A percentile compares a stretch with the other conserved stretches of the same genome.
phyloP scores from a whole-genome alignment of 768 basidiomycete species.

The Rhizopogon vesiculosus region DNA sequence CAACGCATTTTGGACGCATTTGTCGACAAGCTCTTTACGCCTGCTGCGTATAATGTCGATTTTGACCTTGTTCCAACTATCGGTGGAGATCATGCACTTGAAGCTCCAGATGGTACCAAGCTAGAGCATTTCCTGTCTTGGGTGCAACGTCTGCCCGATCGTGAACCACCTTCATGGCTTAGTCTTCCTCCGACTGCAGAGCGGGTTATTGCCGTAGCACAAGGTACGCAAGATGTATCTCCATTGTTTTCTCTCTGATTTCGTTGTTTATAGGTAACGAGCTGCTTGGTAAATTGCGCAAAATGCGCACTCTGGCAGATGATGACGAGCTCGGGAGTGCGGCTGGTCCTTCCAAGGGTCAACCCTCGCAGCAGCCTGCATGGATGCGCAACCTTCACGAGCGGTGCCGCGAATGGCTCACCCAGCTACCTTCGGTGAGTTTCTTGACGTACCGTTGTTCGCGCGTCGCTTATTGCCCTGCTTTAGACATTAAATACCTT shows the following conservation, averaged over 20 bases:
- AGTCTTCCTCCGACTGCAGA: conserved; percentile 92
- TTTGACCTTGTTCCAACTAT: conserved; percentile 79
- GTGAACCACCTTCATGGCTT: conserved; percentile 93
- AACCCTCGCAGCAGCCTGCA: conserved; percentile 74
- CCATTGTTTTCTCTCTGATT: conserved; percentile 2
- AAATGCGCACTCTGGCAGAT: conserved; percentile 87
- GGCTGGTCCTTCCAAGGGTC: conserved; percentile 56
- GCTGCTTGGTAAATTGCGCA: conserved; percentile 80
- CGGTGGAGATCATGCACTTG: conserved; percentile 51
- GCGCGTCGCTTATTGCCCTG: conserved; percentile 7
- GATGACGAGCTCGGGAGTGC: conserved; percentile 61
- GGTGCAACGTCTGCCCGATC: conserved; percentile 86
- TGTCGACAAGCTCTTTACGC: conserved; percentile 85
- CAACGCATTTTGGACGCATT: conserved; percentile 91
- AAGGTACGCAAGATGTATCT: conserved; percentile 52
- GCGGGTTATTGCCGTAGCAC: conserved; percentile 83
- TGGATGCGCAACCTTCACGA: conserved; percentile 91
- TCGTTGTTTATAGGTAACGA: conserved; percentile 55
- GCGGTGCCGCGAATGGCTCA: conserved; percentile 82
- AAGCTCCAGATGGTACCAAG: conserved; percentile 88
- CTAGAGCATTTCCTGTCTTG: conserved; percentile 87
- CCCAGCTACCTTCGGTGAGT: conserved; percentile 68
- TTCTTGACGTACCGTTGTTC: neutral
- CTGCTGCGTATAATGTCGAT: conserved; percentile 87
- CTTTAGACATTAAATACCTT: conserved; percentile 60